Evolutionary conservation across 2,329 filamentous ascomycete genomes (phyloP), one percentile per base, ranked within the genome.

Genomic region (Hypoxylon sp.): DNA sequence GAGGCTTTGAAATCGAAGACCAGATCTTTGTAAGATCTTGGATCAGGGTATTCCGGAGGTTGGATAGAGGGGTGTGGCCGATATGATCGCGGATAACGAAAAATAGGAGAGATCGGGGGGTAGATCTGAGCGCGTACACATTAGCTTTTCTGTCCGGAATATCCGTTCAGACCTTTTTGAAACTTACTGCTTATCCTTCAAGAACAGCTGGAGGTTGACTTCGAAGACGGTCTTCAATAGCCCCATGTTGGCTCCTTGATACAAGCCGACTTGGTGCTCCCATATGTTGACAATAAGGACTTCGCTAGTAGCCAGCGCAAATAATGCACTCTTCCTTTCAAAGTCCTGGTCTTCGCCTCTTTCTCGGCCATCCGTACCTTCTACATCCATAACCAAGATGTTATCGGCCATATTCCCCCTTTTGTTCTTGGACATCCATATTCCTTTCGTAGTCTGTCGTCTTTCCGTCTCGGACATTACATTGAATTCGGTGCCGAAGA

Each of bases 341-440:
- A 99, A 99, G 78, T 99, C 96, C 80, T 99, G 96, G 77, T 99
- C 96, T 79, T 99, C 96, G 69, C 96, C 96, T 71, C 96, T 87
- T 82, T 99, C 96, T 71, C 96, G 89, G 54, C 96, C 96, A 78
- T 99, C 96, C 9, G 96, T 98, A 71, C 96, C 96, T 80, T 99
- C 96, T 44, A 99, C 96, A 76, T 99, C 96, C 96, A 99, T 99
- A 72, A 99, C 96, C 68, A 99, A 84, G 74, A 99, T 97, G 79
- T 99, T 99, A 74, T 97, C 93, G 57, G 95, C 94, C 93, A 98
- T 97, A 69, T 80, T 79, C 53, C 82, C 79, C 71, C 85, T 84
- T 83, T 97, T 97, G 81, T 98, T 98, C 83, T 97, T 97, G 70
- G 94, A 97, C 91, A 99, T 91, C 96, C 96, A 99, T 78, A 99